These are phyloP conservation scores for Paramecium primaurelia DNA, from an alignment of 73 alveolate genomes.

Conservation along the genomic window DNA sequence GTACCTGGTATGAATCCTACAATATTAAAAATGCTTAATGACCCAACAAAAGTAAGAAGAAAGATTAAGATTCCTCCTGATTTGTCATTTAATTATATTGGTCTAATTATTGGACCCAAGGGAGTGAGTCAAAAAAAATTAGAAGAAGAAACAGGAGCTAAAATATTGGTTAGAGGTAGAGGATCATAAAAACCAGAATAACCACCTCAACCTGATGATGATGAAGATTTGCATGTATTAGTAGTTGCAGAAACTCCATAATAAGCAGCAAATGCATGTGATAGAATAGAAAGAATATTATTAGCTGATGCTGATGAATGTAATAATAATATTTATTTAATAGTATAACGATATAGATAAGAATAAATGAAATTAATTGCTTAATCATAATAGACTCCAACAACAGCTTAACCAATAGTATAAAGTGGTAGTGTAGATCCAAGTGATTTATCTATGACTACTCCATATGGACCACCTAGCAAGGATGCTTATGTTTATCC, in stretches of 20 bases:
- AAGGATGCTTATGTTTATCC: constrained; percentile 83
- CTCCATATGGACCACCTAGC: constrained; percentile 95
- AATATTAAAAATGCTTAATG: constrained; percentile 60
- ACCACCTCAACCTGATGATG: constrained; percentile 96
- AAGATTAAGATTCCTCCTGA: constrained; percentile 90
- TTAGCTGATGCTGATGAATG: constrained; percentile 93
- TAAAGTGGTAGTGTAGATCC: constrained; percentile 50
- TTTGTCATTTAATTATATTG: constrained; percentile 91
- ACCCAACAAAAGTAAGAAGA: constrained; percentile 74
- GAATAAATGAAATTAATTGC: constrained; percentile 42
- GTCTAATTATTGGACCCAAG: constrained; percentile 95
- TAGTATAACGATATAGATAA: constrained; percentile 19
- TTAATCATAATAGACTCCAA: constrained; percentile 64
- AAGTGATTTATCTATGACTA: constrained; percentile 72
- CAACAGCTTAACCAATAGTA: constrained; percentile 68
- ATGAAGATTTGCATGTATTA: constrained; percentile 95
- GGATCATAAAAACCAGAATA: constrained; percentile 96
- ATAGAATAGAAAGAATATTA: constrained; percentile 85
- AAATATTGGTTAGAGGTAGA: constrained; percentile 91
- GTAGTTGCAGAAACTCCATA: constrained; percentile 93
- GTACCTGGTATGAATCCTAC: constrained; percentile 67
- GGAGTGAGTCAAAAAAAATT: constrained; percentile 92
- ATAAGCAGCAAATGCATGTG: constrained; percentile 83
- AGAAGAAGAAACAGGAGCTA: constrained; percentile 92
- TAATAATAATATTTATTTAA: constrained; percentile 65